These are phyloP conservation scores for Penicillium sp. DNA, from an alignment of 2,329 filamentous ascomycete genomes.

Conservation along the genomic window DNA sequence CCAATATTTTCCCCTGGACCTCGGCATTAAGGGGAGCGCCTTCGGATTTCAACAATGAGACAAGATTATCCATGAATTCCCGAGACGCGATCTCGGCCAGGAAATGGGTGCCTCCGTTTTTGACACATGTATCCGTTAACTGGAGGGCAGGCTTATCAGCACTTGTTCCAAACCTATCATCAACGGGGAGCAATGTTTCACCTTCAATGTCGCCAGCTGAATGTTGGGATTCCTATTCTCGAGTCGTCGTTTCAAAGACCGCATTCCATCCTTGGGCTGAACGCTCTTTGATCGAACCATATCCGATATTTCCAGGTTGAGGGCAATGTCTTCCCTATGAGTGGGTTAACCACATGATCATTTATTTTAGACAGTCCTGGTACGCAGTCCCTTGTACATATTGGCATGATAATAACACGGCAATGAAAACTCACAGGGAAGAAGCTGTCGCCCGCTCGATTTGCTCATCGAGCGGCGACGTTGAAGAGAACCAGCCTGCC, in stretches of 20 bases:
- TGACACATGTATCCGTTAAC: constrained; percentile 97
- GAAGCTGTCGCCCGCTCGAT: constrained; percentile 92
- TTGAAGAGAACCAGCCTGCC: constrained; percentile 95
- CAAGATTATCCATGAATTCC: constrained; percentile 97
- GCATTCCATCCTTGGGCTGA: constrained; percentile 96
- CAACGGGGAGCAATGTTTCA: constrained; percentile 63
- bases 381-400: neutral
- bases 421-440: constrained; percentile 66
- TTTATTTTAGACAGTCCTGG: neutral
- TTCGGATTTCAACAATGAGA: constrained; percentile 80
- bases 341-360: constrained; percentile 8
- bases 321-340: constrained; percentile 83
- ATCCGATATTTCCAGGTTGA: constrained; percentile 98
- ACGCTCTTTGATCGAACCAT: constrained; percentile 96
- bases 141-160: constrained; percentile 30
- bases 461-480: constrained; percentile 92
- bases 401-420: constrained; percentile 8
- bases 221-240: constrained; percentile 97
- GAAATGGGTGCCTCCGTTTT: constrained; percentile 96
- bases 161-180: constrained; percentile 66
- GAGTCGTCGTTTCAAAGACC: constrained; percentile 87
- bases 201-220: constrained; percentile 90
- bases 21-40: constrained; percentile 75
- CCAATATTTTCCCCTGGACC: constrained; percentile 85
- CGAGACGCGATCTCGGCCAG: constrained; percentile 90